Base-by-base conservation (phyloP, 108 stramenopile genomes). In the Stephanodiscus minutulus region DNA sequence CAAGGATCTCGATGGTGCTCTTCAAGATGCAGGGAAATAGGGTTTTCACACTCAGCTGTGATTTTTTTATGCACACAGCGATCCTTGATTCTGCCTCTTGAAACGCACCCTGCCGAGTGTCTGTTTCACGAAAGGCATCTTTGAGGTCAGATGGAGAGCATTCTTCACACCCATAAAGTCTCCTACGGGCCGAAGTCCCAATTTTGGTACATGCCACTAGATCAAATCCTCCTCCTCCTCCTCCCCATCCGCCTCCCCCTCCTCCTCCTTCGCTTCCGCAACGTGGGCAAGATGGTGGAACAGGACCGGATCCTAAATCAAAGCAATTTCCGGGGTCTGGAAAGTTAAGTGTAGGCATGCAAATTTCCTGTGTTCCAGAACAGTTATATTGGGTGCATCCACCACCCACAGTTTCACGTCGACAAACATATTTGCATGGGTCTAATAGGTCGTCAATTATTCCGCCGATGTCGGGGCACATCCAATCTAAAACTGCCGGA, bases 371-470 rank as follows among this genome's bases (percentile, higher is more conserved):
- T 5, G 54, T 49, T 15, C 64, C 72, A 22, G 17, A 33, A 46
- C 72, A 73, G 18, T 36, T 48, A 60, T 65, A 73, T 49, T 63
- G 17, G 29, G 41, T 11, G 28, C 52, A 55, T n/a, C 73, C 73
- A 12, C 64, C 54, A 15, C 64, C 36, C 31, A 28, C 50, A 48
- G 39, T 66, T 33, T 46, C 11, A n/a, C 52, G 11, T 1, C 53
- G 73, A 39, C 73, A 74, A 27, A 74, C 17, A 25, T 21, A 74
- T 59, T 52, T 54, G 57, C 73, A 74, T 13, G 68, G 68, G 44
- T 69, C 41, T 3, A 69, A 24, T n/a, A n/a, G n/a, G n/a, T n/a
- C n/a, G 7, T 44, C 8, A 6, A 24, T 5, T 27, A 13, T 20
- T 13, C 13, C 29, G 29, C 6, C 7, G 29, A 52, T 3, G 55